Conservation (phyloP, 176 grass and related monocot species). For the Triticum timopheevii region DNA sequence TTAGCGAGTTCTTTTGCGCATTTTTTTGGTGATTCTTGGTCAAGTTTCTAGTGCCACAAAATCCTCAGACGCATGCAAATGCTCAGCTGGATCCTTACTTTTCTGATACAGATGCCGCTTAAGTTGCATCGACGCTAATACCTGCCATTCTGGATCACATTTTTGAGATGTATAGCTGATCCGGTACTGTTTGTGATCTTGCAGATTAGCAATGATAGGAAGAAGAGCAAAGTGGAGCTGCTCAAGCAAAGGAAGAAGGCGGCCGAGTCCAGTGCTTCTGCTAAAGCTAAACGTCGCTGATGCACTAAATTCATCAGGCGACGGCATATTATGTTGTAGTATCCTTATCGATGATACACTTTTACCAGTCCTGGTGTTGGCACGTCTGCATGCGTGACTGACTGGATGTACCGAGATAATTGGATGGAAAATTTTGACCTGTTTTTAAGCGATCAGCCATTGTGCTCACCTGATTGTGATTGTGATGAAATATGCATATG, state of each 20-base stretch:
- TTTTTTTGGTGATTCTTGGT: no score
- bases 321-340: not conserved
- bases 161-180: not conserved
- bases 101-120: no score
- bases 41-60: no score
- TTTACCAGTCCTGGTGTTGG: not conserved
- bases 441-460: not conserved
- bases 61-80: no score
- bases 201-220: slow-evolving; percentile 56
- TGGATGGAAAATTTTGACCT: not conserved
- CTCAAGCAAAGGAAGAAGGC: slow-evolving; percentile 81
- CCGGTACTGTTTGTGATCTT: not conserved
- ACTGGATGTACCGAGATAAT: not conserved
- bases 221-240: slow-evolving; percentile 43
- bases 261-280: slow-evolving; percentile 34
- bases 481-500: not conserved
- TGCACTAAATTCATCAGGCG: not conserved
- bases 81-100: no score
- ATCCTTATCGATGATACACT: not conserved
- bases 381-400: not conserved
- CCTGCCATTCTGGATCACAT: not conserved
- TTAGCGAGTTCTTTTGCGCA: no score
- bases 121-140: not conserved
- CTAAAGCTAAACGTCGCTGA: slow-evolving; percentile 40
- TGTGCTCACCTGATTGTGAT: not conserved